A percentile compares a stretch with the other conserved stretches of the same genome.
These are phyloP conservation scores for Colletotrichum euphorbiae DNA, from an alignment of 2,329 filamentous ascomycete species.

Conservation along the genomic window DNA sequence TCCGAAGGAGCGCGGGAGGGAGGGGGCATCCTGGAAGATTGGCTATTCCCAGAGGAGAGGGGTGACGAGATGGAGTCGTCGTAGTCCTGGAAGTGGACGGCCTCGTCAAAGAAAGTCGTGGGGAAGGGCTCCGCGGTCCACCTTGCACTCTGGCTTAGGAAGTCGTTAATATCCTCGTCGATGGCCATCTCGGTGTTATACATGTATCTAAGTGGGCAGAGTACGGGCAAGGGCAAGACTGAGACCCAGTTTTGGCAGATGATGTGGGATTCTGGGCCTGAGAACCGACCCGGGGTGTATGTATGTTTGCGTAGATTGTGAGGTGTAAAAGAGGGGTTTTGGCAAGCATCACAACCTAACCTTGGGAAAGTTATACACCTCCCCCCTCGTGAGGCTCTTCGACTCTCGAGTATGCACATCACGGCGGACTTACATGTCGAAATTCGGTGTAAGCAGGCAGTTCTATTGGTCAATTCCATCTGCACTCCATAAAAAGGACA, in stretches of 20 bases:
- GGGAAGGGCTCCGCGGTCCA: background rate
- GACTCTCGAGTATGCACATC: background rate
- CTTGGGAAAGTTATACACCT: slow-evolving; percentile 8
- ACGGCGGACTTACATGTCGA: background rate
- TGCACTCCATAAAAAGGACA: background rate
- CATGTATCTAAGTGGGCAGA: slow-evolving; percentile 2
- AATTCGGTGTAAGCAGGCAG: background rate
- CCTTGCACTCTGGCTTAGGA: background rate
- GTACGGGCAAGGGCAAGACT: background rate
- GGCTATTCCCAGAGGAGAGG: background rate
- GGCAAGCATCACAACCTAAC: background rate
- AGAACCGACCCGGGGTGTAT: background rate
- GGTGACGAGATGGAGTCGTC: background rate
- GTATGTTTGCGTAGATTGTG: background rate
- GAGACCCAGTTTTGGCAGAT: slow-evolving; percentile 1
- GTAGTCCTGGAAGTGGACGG: background rate
- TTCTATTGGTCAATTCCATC: slow-evolving; percentile 21
- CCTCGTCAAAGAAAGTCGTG: background rate
- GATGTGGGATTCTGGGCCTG: background rate
- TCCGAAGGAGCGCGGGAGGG: background rate
- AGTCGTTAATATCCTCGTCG: background rate
- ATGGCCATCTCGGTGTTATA: slow-evolving; percentile 19
- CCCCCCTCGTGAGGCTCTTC: background rate
- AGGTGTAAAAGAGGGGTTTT: background rate
- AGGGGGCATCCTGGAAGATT: background rate